Evolutionary conservation across 2,329 filamentous ascomycete genomes (phyloP), one percentile per base, ranked within the genome.

Genomic region (Clonostachys byssicola): DNA sequence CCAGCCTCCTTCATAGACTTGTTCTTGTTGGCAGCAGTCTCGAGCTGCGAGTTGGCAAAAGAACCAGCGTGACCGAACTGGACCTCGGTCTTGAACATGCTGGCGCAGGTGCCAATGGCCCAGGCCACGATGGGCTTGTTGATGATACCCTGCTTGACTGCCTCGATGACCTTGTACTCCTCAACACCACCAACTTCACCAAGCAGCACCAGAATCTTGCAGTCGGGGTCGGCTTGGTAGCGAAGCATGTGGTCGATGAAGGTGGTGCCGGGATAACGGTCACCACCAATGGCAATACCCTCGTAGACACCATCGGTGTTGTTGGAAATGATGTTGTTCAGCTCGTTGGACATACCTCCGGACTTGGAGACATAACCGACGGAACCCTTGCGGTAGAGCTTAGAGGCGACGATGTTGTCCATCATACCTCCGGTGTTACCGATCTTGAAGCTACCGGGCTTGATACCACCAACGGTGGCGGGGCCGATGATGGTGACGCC

Each of bases 361-460:
- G 94, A 99, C 83, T 99, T 99, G 81, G 92, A 97, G 73, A 99
- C 94, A 74, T 99, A 99, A 62, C 90, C 94, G 58, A 99, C 92
- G 60, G 94, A 97, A 62, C 94, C 94, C 77, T 94, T 94, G 74
- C 94, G 92, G 86, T 99, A 99, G 52, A 99, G 89, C 86, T 99
- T 99, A 70, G 94, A 97, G 60, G 94, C 91, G 55, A 99, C 94
- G 64, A 99, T 99, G 84, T 99, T 99, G 83, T 99, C 94, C 94
- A 99, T 99, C 94, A 99, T 99, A 74, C 94, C 94, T 83, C 94
- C 94, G 63, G 94, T 99, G 83, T 99, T 99, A 71, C 94, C 94
- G 57, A 99, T 99, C 85, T 97, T 99, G 88, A 92, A 99, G 70
- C 89, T 89, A 71, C 94, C 94, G 53, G 94, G 94, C 85, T 97